Percentiles rank a stretch among this genome's conserved stretches.
These are phyloP conservation scores for Metarhizium guizhouense DNA, from an alignment of 2,329 filamentous ascomycete species.

Conservation along the genomic window DNA sequence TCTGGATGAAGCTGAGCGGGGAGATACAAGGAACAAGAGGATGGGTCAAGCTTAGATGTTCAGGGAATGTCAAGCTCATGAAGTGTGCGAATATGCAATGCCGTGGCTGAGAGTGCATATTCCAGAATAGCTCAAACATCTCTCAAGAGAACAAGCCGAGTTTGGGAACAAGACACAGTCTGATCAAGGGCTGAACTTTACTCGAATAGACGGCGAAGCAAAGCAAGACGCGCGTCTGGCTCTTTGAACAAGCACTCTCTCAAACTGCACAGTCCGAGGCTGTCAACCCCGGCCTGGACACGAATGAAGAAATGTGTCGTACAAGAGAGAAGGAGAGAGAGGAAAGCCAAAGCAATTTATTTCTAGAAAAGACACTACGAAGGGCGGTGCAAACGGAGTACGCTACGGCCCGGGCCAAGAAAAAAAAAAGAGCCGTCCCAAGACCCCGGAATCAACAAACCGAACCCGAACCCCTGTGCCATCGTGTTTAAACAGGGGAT, in stretches of 20 bases:
- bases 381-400: not conserved
- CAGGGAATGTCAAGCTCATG: not conserved
- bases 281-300: not conserved
- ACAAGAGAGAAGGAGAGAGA: not conserved
- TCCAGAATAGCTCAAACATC: not conserved
- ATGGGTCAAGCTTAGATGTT: not conserved
- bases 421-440: not conserved
- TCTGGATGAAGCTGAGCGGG: not conserved
- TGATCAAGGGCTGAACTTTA: not conserved
- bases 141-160: not conserved
- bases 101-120: not conserved
- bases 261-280: not conserved
- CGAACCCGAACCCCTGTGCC: not conserved
- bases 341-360: too few species aligned
- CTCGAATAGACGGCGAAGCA: not conserved
- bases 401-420: not conserved
- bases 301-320: not conserved
- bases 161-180: not conserved
- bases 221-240: not conserved
- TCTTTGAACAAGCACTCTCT: not conserved
- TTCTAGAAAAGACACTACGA: too few species aligned
- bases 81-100: not conserved
- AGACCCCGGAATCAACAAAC: not conserved
- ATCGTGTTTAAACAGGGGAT: not conserved
- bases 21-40: not conserved